Base-by-base conservation (phyloP, 2,329 filamentous ascomycete species). In the Aspergillus transmontanensis region DNA sequence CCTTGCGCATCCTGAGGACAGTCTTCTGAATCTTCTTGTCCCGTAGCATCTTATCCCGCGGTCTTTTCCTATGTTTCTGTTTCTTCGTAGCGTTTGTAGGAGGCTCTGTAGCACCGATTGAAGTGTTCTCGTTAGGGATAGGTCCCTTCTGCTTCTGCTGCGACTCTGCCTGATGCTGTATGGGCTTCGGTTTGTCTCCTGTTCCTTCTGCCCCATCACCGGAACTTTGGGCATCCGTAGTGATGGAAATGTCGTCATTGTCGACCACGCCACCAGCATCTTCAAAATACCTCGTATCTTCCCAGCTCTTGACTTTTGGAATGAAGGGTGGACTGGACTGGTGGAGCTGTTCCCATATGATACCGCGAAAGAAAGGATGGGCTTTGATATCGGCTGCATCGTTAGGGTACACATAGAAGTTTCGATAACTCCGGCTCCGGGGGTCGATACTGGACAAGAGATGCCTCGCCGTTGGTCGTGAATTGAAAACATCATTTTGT, bases 201-300 rank as follows among this genome's bases (percentile, higher is more conserved):
- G 61, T 60, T 4, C 59, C 66, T 4, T 66, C 66, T 10, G 28
- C 4, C 16, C n/a, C 48, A 51, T 51, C 28, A 3, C n/a, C 19
- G 11, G 48, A 51, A 3, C 14, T 19, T n/a, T 51, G 48, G 11
- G 41, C 43, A 12, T 69, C 63, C 16, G 67, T 68, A 23, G 62
- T 56, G 4, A 55, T 43, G 6, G 66, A 68, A 2, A 65, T 61
- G 36, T 63, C 68, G 26, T 64, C 64, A 21, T 56, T 58, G 10
- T 62, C 62, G 3, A 34, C 32, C 1, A 77, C 75, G 32, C 91
- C 88, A 67, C 93, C 91, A 12, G 72, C 73, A 64, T 97, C 92
- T 63, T 97, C 92, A 73, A 98, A 98, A 75, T 97, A 98, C 71
- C 90, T 92, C 1, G 93, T 95, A 73, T 94, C 91, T 58, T 91